Base-by-base conservation (phyloP, 331 rosid genomes). In the Quercus lobata region DNA sequence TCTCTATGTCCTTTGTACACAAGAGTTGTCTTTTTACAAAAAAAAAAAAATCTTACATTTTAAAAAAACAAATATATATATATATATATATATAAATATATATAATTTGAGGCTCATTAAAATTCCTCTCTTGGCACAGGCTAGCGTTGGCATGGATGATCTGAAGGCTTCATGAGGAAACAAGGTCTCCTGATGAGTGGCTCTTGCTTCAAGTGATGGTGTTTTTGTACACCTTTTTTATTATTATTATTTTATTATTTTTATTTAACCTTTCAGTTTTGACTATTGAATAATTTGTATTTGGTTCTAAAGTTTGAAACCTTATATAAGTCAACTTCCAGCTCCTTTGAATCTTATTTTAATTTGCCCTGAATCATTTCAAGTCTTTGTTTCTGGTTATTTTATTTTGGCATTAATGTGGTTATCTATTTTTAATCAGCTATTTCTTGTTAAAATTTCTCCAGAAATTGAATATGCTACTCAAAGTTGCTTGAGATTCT, bases 141-240 rank as follows among this genome's bases (percentile, higher is more conserved):
- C 90, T 72, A 88, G 96, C 12, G 81, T 88, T 35, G 98, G 98
- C 74, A 75, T 95, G 94, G 98, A 95, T 82, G 99, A 91, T 3
- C 60, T 95, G 85, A 95, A 93, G 90, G 96, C 92, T 0, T 90
- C 97, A 30, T 94, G 74, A 90, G 78, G 76, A 72, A 57, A 58
- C 53, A 63, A 75, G 85, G 68, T 56, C 69, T 78, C 32, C 6
- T 52, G 72, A 77, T 72, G 79, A 70, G 34, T 55, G 61, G 34
- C 70, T 73, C 60, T 37, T 80, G 73, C 75, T 55, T 79, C 12
- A 22, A 27, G 41, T 27, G 11, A 24, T 57, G 34, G 24, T 49
- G 22, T 16, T 56, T 54, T 54, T 73, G 65, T 56, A 27, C 3
- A 32, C 66, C 65, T 3, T 19, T 16, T 29, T 54, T 12, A 41